Conservation (phyloP, 2,329 filamentous ascomycete species). For the Penicillium frequentans region DNA sequence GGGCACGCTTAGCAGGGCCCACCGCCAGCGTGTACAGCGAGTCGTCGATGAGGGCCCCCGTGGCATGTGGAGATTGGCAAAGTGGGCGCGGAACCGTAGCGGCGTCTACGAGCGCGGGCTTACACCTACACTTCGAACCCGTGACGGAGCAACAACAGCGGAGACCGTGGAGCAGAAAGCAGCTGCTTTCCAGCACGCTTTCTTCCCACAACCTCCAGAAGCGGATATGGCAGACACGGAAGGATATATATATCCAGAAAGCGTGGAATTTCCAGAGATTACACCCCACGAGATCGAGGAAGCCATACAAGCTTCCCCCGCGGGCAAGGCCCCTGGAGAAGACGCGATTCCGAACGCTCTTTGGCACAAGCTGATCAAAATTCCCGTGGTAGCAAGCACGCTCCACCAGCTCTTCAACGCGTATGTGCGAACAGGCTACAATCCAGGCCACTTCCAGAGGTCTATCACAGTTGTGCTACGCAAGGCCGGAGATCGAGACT, state of each 20-base stretch:
- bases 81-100: neutral
- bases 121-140: neutral
- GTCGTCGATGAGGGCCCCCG: neutral
- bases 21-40: neutral
- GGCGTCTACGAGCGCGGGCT: neutral
- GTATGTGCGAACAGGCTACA: neutral
- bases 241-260: neutral
- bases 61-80: neutral
- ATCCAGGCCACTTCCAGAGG: neutral
- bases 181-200: neutral
- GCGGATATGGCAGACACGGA: neutral
- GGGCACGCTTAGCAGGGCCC: neutral
- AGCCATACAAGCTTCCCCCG: neutral
- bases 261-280: neutral
- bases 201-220: neutral
- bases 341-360: neutral
- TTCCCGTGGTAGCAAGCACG: neutral
- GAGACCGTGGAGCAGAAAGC: neutral
- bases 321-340: neutral
- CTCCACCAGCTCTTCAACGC: neutral
- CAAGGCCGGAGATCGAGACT: slow-evolving; percentile 6
- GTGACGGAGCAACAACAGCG: neutral
- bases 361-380: neutral
- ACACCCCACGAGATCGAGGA: neutral
- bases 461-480: neutral